Evolutionary conservation across 2,329 filamentous ascomycete species (phyloP), one percentile per base, ranked within the genome.

Genomic region (Drechmeria coniospora): DNA sequence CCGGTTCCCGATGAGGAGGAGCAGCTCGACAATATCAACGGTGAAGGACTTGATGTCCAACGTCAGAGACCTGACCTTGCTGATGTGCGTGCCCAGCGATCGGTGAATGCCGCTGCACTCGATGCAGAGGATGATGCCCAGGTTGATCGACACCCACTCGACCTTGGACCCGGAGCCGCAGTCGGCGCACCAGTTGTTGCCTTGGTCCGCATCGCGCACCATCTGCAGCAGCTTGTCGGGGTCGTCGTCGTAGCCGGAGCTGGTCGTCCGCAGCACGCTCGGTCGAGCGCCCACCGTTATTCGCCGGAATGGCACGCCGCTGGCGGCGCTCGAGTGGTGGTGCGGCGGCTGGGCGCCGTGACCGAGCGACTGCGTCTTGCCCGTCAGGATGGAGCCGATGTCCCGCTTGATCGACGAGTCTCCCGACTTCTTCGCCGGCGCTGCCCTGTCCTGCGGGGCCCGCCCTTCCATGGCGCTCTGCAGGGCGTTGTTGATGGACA

Each of bases 101-200:
- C 90, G 75, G 53, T 98, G 90, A 35, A 98, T 94, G 36, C 90
- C 90, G 48, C 86, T 93, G 56, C 90, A 98, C 53, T 98, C 87
- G 48, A 94, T 94, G 57, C 90, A 98, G 13, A 98, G 68, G 29
- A 98, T 77, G 33, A 98, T 93, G 25, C 82, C 90, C 4, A 98
- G 65, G 44, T 98, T 98, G 55, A 98, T 93, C 0, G 90, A 95
- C 16, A 95, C 90, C 90, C 90, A 98, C 53, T 98, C 90, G 14
- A 93, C 86, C 57, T 94, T 95, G 45, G 75, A 71, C 19, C 79
- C 78, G 6, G 84, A 92, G 8, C 82, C 81, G 47, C 90, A 98
- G 50, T 98, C 90, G 11, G 90, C 90, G 49, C 90, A 98, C 68
- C 79, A 80, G 40, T 73, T 78, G 53, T 98, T 98, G 22, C 83